Percentiles rank a stretch among this genome's conserved stretches.
These are phyloP conservation scores for Metrosideros polymorpha DNA, from an alignment of 441 rosid genomes.

Conservation along the genomic window DNA sequence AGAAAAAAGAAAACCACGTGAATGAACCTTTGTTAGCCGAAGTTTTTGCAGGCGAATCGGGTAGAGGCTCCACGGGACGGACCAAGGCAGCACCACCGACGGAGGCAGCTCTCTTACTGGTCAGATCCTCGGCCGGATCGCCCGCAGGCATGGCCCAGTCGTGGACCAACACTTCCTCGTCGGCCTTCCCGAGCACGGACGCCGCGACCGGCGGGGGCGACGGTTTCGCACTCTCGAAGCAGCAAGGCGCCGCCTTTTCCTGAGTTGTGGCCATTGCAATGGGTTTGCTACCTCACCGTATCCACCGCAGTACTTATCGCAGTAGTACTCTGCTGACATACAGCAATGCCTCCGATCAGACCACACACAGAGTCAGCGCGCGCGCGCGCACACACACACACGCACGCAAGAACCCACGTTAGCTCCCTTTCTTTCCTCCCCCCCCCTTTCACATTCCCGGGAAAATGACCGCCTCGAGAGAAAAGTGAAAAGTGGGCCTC, in stretches of 20 bases:
- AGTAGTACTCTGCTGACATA: constrained; percentile 45
- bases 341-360: constrained; percentile 17
- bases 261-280: constrained; percentile 70
- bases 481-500: neutral
- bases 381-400: neutral
- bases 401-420: neutral
- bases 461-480: neutral
- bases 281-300: constrained; percentile 51
- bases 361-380: neutral
- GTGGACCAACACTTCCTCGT: neutral
- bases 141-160: neutral
- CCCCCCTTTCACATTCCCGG: neutral
- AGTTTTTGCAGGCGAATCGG: constrained; percentile 21
- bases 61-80: constrained; percentile 37
- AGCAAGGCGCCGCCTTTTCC: constrained; percentile 53
- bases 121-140: constrained; percentile 18
- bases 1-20: neutral
- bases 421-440: neutral
- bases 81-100: constrained; percentile 18
- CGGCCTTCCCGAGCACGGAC: neutral
- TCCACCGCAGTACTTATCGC: constrained; percentile 36
- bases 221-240: constrained; percentile 5
- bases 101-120: constrained; percentile 16
- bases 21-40: constrained; percentile 32
- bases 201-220: neutral